Evolutionary conservation across 768 basidiomycete species (phyloP).

Genomic region (Panaeolus papilionaceus): DNA sequence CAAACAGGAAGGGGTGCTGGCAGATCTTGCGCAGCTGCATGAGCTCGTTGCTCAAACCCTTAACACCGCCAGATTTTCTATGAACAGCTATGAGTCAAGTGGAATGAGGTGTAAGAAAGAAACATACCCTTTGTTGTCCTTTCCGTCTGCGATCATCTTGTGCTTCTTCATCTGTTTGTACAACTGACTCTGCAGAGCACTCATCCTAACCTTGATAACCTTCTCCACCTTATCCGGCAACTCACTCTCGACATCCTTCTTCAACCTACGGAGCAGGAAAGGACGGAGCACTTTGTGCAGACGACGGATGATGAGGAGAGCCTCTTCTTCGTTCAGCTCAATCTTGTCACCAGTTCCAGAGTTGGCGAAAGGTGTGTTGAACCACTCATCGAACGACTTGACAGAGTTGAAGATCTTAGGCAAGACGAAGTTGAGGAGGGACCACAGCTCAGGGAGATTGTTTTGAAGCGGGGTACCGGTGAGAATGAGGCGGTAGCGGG

Average conservation of each 20-base stretch:
- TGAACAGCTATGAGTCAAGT: slow-evolving; percentile 17
- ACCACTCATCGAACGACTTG: slow-evolving; percentile 99
- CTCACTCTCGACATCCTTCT: slow-evolving; percentile 97
- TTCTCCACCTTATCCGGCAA: slow-evolving; percentile 98
- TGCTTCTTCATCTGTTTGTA: slow-evolving; percentile 99
- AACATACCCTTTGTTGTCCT: slow-evolving; percentile 74
- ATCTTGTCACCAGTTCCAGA: slow-evolving; percentile 99
- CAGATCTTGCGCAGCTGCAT: slow-evolving; percentile 99
- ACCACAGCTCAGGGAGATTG: slow-evolving; percentile 96
- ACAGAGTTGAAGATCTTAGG: slow-evolving; percentile 99
- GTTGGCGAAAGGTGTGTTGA: slow-evolving; percentile 99
- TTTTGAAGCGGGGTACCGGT: slow-evolving; percentile 97
- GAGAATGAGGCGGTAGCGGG: slow-evolving; percentile 90
- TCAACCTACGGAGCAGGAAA: slow-evolving; percentile 90
- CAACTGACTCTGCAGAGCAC: slow-evolving; percentile 86
- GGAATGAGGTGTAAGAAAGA: not conserved
- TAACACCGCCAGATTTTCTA: slow-evolving; percentile 80
- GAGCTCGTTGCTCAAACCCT: slow-evolving; percentile 91
- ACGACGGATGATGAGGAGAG: slow-evolving; percentile 94
- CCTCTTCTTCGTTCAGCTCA: slow-evolving; percentile 99
- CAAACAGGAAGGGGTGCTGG: slow-evolving; percentile 96
- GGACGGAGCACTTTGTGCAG: slow-evolving; percentile 95
- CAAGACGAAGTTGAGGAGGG: slow-evolving; percentile 92
- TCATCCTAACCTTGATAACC: slow-evolving; percentile 96
- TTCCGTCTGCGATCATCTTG: slow-evolving; percentile 94